Evolutionary conservation across 352 stramenopile species (phyloP), one percentile per base, ranked within the genome.

Genomic region (Globisporangium splendens): DNA sequence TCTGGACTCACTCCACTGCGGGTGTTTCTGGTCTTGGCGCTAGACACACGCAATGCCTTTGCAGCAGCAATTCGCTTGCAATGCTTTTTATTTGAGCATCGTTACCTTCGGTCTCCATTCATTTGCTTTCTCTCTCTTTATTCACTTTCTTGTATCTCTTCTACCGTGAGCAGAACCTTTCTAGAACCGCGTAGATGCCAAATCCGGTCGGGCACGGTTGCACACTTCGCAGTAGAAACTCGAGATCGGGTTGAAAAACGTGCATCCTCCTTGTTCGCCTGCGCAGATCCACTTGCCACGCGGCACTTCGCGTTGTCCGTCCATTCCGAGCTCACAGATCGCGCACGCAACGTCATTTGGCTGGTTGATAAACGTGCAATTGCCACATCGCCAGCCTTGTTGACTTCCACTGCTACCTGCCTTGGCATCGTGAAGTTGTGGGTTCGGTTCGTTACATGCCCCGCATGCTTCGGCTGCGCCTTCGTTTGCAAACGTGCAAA

Each of bases 171-270:
- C n/a, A n/a, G 5, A 31, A 31, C 24, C 24, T 31, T 31, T 43
- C 73, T 70, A 95, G 52, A 95, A 95, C 42, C 79, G 78, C 50
- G 69, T 88, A 10, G 79, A 83, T 11, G 74, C 69, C 24, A 96
- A 63, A 33, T 94, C 85, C 0, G 86, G 83, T 0, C 86, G 84
- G 5, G 86, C 84, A 38, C 85, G 84, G 63, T 94, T 91, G 74
- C 86, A 96, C 41, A 96, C 85, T n/a, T 96, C 84, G 69, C 86
- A 96, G 64, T 96, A 96, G 49, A 94, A 96, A 50, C 78, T 87
- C 13, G 68, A 59, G 59, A 81, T 85, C 14, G 80, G 56, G 63
- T 94, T 96, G 73, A 94, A 94, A 55, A 92, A 94, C 41, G 86
- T 96, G 66, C 85, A 96, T 51, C 86, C 86, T 50, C 86, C 86